Evolutionary conservation across 2,329 filamentous ascomycete genomes (phyloP), one percentile per base, ranked within the genome.

Genomic region (Fusarium anthophilum): DNA sequence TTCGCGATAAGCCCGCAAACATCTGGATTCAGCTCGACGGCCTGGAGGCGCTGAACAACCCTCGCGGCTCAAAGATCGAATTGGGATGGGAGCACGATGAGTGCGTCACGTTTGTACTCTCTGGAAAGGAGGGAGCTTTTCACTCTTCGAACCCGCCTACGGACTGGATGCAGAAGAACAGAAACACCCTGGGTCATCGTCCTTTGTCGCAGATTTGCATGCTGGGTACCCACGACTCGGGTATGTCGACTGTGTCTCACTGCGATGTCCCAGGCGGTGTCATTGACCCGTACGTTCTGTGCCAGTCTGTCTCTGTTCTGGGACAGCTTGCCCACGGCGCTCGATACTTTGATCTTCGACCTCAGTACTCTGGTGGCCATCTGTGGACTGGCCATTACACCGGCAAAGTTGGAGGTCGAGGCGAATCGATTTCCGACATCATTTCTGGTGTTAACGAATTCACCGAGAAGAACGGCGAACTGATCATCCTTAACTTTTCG

Each of bases 91-190:
- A 58, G 0, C 66, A 69, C 6, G 66, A 69, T 1, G 65, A 59
- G 13, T 69, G 64, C 8, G 32, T 69, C n/a, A 69, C 47, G 0
- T 69, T 68, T 15, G 37, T 69, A 0, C 64, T 69, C 5, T 69
- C 66, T 8, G 66, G 66, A 22, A 51, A 54, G 1, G 9, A 69
- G 8, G 56, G 58, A 0, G 18, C 22, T 6, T 69, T 69, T 1
- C 66, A 69, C 2, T 41, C 64, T 8, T 35, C 64, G 0, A 69
- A 69, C 43, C 66, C 66, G 2, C 66, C 66, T 0, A 48, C 39
- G 7, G 66, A 69, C 2, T 69, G 66, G 66, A 69, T 69, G 66
- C 66, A 69, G 26, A 44, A 69, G 22, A 69, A 53, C 17, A 39
- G 48, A 17, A 26, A 30, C 0, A 69, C 32, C 4, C 17, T 69